phyloP scores from a whole-genome alignment of 495 filamentous ascomycete species.

The Geopyxis carbonaria region DNA sequence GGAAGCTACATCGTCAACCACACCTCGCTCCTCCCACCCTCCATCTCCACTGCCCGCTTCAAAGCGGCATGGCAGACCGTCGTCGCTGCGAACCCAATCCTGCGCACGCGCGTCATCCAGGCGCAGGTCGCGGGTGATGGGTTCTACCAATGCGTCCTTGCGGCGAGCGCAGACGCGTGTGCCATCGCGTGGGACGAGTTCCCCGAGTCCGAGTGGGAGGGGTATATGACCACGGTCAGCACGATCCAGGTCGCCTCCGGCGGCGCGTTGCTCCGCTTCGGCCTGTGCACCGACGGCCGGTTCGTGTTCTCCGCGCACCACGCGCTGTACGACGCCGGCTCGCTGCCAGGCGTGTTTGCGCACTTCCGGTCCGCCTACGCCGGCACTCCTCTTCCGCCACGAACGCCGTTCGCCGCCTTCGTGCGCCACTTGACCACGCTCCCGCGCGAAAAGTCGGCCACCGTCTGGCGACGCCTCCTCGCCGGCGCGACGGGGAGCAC shows the following conservation, averaged over 20 bases:
- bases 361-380: too few species aligned
- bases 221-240: too few species aligned
- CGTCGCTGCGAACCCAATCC: conserved; percentile 21
- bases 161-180: conserved; percentile 1
- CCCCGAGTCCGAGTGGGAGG: too few species aligned
- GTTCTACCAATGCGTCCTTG: conserved; percentile 15
- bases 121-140: too few species aligned
- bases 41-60: conserved; percentile 31
- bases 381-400: conserved; percentile 4
- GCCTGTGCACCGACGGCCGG: conserved; percentile 5
- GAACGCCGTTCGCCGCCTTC: conserved; percentile 31
- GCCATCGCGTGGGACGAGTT: too few species aligned
- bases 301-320: conserved; percentile 7
- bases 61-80: conserved; percentile 32
- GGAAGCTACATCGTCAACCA: conserved; percentile 30
- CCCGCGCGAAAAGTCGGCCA: conserved; percentile 24
- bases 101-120: conserved; percentile 26
- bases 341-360: too few species aligned
- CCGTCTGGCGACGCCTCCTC: conserved; percentile 28
- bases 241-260: too few species aligned
- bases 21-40: conserved; percentile 29
- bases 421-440: conserved; percentile 27
- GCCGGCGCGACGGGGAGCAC: background rate
- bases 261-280: conserved; percentile 4
- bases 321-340: conserved; percentile 9